Evolutionary conservation across 768 basidiomycete genomes (phyloP), one percentile per base, ranked within the genome.

Genomic region (Kwoniella sp.): DNA sequence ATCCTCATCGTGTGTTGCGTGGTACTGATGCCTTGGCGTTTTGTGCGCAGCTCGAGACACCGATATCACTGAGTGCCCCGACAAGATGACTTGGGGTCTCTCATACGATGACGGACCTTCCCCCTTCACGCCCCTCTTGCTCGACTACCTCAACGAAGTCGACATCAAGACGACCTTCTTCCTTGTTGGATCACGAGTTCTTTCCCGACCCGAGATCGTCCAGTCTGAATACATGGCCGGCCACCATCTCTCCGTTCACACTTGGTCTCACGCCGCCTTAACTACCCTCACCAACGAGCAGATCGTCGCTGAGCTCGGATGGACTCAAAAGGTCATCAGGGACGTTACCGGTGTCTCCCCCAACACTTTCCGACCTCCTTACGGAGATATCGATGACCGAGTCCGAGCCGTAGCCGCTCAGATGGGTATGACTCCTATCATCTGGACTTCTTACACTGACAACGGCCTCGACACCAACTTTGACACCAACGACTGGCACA

Each of bases 211-310:
- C 1, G 77, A 81, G 24, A 86, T 86, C 69, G 80, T 91, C 8
- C 90, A 90, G 74, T 80, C 84, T 19, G 86, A 92, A 82, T 91
- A 90, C 82, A 85, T 91, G 83, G 74, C 76, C 30, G 85, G 87
- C 6, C 90, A 95, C 74, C 91, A 95, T 72, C 85, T 93, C 67
- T 88, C 86, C 65, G 88, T 92, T 1, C 91, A 92, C 80, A 93
- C 92, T 12, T 97, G 90, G 89, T 87, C 87, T 56, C 91, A 92
- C 77, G 84, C 86, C 87, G 59, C 83, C 7, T 81, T 91, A 67
- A 92, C 90, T 40, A 89, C 88, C 0, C 80, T 88, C 61, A 88
- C 90, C 47, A 96, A 85, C 70, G 87, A 85, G 74, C 84, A 89
- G 70, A 86, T 92, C 72, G 89, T 94, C 62, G 91, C 91, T 47